Evolutionary conservation across 306 rosid genomes (phyloP), one percentile per base, ranked within the genome.

Genomic region (Styphnolobium japonicum): DNA sequence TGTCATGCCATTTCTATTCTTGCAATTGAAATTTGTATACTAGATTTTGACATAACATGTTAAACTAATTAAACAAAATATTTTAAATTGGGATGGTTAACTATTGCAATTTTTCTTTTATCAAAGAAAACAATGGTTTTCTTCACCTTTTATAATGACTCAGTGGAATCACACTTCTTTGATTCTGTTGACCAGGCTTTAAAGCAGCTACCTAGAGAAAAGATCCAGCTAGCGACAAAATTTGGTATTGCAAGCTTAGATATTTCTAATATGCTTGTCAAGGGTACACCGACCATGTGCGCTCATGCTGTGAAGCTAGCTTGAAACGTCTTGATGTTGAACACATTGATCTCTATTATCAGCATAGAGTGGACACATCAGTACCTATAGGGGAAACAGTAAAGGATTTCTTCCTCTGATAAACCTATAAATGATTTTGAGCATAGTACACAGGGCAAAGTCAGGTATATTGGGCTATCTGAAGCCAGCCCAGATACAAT

Each of bases 401-500:
- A 3, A 46, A 19, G 55, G 9, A 27, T 23, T 66, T 66, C 53
- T 40, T 40, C 18, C 34, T 19, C 10, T 21, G 1, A 40, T 66
- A 10, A 14, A 34, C n/a, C 7, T 9, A 39, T 65, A 39, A 18
- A 63, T 16, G 25, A 63, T 21, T 65, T 37, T 25, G 2, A 37
- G 7, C 48, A 31, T 61, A 11, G 16, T 12, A 45, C 6, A 45
- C 7, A 91, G 82, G 93, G 98, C 27, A 93, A 91, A 73, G 71
- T 91, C 16, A 88, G 43, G 83, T 93, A 88, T 36, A 80, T 93
- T 33, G 98, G 95, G 33, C 67, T 89, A 71, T 91, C 97, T 73
- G 98, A 91, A 58, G 93, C 98, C 1, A 87, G 92, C 73, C 86
- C 92, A 0, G 90, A 93, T 65, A 90, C 97, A 36, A 88, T 91